Evolutionary conservation across 2,329 filamentous ascomycete genomes (phyloP).

Genomic region (Fusarium neocosmosporiellum): DNA sequence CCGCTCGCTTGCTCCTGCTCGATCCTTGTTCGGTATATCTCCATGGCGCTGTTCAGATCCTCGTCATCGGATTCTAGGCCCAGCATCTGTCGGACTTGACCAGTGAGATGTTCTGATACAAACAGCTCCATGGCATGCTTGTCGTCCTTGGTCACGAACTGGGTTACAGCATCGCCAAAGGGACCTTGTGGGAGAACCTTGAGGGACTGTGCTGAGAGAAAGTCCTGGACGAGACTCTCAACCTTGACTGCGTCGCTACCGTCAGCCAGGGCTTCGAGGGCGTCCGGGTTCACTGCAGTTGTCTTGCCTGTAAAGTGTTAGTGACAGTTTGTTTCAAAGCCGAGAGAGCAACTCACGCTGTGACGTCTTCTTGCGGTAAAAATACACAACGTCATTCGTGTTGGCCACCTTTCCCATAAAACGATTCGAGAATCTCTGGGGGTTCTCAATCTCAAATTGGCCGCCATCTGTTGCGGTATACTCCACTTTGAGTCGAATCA

Average conservation of each 20-base stretch:
- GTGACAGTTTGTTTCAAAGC: neutral
- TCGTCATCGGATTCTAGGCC: constrained; percentile 71
- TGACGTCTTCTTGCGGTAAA: constrained; percentile 86
- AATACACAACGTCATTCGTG: constrained; percentile 91
- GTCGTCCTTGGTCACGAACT: constrained; percentile 96
- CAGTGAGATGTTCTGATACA: constrained; percentile 76
- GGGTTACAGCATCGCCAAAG: constrained; percentile 91
- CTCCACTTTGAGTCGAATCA: constrained; percentile 92
- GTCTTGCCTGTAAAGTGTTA: constrained; percentile 44
- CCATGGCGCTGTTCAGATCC: constrained; percentile 79
- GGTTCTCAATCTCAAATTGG: constrained; percentile 91
- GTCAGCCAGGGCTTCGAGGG: constrained; percentile 64
- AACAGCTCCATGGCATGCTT: constrained; percentile 90
- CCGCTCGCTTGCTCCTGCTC: constrained; percentile 79
- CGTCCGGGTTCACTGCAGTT: constrained; percentile 67
- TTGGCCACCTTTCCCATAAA: constrained; percentile 94
- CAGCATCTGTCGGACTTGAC: constrained; percentile 77
- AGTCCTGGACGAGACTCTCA: constrained; percentile 88
- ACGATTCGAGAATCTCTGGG: constrained; percentile 93
- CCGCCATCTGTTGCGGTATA: constrained; percentile 87
- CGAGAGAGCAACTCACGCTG: constrained; percentile 40
- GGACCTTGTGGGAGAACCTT: constrained; percentile 93
- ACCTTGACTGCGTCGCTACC: constrained; percentile 80
- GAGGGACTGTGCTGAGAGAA: constrained; percentile 85
- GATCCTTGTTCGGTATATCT: constrained; percentile 74